phyloP scores from a whole-genome alignment of 2,329 filamentous ascomycete species.

The Xylaria sp. region DNA sequence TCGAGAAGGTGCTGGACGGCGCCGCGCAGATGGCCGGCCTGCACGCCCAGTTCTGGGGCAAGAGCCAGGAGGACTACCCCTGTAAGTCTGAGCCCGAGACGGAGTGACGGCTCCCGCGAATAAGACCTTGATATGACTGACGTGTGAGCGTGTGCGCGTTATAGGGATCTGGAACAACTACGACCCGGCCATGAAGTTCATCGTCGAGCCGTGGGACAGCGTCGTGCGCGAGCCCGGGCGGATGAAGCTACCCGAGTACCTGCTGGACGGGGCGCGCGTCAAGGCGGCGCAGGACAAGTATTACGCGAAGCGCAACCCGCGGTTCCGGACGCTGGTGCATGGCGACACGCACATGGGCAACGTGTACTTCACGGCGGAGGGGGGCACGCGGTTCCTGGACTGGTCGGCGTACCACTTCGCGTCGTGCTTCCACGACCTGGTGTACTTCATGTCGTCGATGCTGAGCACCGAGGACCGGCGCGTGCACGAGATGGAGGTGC shows the following conservation, averaged over 20 bases:
- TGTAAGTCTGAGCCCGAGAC: conserved; percentile 13
- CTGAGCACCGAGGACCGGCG: conserved; percentile 44
- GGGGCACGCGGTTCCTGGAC: conserved; percentile 44
- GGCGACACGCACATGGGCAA: conserved; percentile 49
- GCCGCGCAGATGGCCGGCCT: conserved; percentile 45
- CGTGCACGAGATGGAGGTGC: conserved; percentile 43
- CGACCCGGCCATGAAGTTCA: conserved; percentile 41
- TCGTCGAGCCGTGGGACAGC: conserved; percentile 35
- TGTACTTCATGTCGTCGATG: conserved; percentile 44
- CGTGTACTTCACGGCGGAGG: conserved; percentile 43
- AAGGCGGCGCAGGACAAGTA: conserved; percentile 42
- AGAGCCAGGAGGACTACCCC: conserved; percentile 28
- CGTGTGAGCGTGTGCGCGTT: too few species aligned
- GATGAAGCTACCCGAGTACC: conserved; percentile 40
- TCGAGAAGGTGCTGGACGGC: conserved; percentile 39
- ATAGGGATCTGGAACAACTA: conserved; percentile 42
- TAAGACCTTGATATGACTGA: too few species aligned
- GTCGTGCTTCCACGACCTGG: conserved; percentile 47
- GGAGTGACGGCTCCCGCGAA: conserved; percentile 9
- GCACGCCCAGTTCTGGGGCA: conserved; percentile 44
- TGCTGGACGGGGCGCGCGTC: conserved; percentile 41
- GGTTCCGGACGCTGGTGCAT: conserved; percentile 45
- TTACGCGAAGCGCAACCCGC: conserved; percentile 41
- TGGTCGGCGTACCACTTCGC: conserved; percentile 46
- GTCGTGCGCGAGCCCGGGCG: conserved; percentile 36